Base-by-base conservation (phyloP, 2,329 filamentous ascomycete species). In the Phyllosticta citrichinensis region DNA sequence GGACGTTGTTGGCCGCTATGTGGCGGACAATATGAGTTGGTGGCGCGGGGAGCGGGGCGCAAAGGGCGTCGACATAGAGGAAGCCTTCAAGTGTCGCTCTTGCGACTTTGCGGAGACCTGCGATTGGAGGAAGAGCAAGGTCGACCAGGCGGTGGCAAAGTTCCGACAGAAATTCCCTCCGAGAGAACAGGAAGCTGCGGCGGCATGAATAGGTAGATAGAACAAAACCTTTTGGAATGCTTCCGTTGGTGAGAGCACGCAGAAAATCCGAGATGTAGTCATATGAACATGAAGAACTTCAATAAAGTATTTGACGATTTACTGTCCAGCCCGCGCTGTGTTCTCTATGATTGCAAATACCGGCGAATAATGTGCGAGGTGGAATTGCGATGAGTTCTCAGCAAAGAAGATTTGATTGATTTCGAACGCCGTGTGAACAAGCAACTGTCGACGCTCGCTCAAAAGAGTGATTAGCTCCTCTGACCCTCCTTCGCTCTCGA, bases 91-190 rank as follows among this genome's bases (percentile, higher is more conserved):
- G 72, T 97, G 93, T 71, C 78, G 84, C 20, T 84, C 81, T 24
- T 97, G 93, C 69, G 91, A 96, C 65, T 97, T 97, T 72, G 83
- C 81, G 0, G 86, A 89, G 2, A 80, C 78, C 1, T 97, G 93
- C 71, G 80, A 82, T 12, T 97, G 93, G 93, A 80, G 92, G 47
- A 79, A 81, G 66, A 79, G 79, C 11, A 87, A 88, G 73, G 84
- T 92, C 60, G 80, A 84, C 63, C 84, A 88, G 69, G 77, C 76
- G 4, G 22, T 27, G 50, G 27, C 24, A 8, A 57, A 17, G 10
- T 22, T 47, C n/a, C 59, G 54, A 1, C 52, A 30, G 30, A 53
- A 47, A 6, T n/a, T 17, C 22, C n/a, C 20, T 10, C 35, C 30
- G 6, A 52, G 19, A 11, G 17, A 47, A n/a, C 40, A n/a, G 40